phyloP scores from a whole-genome alignment of 106 monocot species.

The Narthecium ossifragum region DNA sequence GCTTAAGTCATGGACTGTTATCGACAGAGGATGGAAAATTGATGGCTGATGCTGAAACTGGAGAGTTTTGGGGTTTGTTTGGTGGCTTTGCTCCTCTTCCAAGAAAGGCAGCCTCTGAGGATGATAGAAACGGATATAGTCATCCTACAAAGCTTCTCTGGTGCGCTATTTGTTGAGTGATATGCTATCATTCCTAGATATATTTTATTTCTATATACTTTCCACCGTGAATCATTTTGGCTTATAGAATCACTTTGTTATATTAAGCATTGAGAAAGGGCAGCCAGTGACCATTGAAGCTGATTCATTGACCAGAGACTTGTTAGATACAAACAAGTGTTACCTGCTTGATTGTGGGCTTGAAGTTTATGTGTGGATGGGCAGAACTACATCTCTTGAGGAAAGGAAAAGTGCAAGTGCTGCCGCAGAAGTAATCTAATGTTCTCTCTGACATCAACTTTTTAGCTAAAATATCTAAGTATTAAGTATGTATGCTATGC shows the following conservation, averaged over 20 bases:
- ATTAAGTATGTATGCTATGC: too few species aligned
- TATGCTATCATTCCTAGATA: not conserved
- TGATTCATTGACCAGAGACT: conserved; percentile 59
- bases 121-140: conserved; percentile 24
- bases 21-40: conserved; percentile 77
- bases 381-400: conserved; percentile 75
- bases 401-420: conserved; percentile 78
- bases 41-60: conserved; percentile 93
- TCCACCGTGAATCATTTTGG: not conserved
- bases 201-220: not conserved
- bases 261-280: conserved; percentile 55
- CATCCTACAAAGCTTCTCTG: conserved; percentile 49
- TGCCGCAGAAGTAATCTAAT: conserved; percentile 93
- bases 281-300: conserved; percentile 36
- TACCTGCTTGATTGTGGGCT: conserved; percentile 82
- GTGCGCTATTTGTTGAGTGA: too few species aligned
- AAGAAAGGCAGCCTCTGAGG: conserved; percentile 44
- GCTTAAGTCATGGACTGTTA: not conserved
- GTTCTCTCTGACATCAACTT: too few species aligned
- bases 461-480: too few species aligned
- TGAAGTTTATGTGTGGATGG: conserved; percentile 93
- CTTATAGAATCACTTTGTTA: conserved; percentile 5
- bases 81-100: conserved; percentile 99
- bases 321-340: conserved; percentile 78
- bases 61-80: conserved; percentile 92